Evolutionary conservation across 106 monocot species (phyloP), one percentile per base, ranked within the genome.

Genomic region (Agapanthus africanus): DNA sequence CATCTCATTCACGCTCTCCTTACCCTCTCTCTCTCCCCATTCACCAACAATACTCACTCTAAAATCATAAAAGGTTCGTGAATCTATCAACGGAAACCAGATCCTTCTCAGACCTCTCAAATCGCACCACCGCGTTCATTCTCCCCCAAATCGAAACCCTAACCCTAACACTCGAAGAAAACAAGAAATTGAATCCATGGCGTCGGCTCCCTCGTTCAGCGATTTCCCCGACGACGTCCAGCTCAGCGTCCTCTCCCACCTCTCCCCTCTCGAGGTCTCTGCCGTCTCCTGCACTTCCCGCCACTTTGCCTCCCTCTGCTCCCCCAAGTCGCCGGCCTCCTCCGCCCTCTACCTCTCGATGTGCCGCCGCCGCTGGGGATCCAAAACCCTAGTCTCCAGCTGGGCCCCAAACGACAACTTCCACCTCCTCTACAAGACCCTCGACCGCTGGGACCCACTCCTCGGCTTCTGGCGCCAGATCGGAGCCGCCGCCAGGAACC

Each of bases 381-480:
- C 77, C 70, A 59, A 66, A 27, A 90, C 83, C 64, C 46, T 60
- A 23, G 65, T 82, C 65, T 59, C 42, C 16, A 36, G 72, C 19
- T 84, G 84, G 82, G 15, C 64, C 26, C 3, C 74, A n/a, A 34
- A 21, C 40, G 8, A 30, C 65, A 16, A 38, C 37, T 65, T 65
- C 65, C 51, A 69, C 21, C 78, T 9, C 28, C 47, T 68, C 38
- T 51, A 67, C 69, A 28, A 60, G 15, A 44, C 65, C 71, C 52
- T 54, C 41, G 54, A 71, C 50, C 60, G 68, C 37, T 67, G 72
- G 67, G 78, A 23, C 33, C 63, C 73, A 37, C 88, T 88, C 46
- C 72, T 88, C 64, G 92, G 92, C 0, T 92, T 88, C 83, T 92
- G 92, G 92, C 82, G 92, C 67, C 82, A 77, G 40, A 74, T 88